phyloP scores from a whole-genome alignment of 2,329 filamentous ascomycete species.

The Penicillium griseofulvum region DNA sequence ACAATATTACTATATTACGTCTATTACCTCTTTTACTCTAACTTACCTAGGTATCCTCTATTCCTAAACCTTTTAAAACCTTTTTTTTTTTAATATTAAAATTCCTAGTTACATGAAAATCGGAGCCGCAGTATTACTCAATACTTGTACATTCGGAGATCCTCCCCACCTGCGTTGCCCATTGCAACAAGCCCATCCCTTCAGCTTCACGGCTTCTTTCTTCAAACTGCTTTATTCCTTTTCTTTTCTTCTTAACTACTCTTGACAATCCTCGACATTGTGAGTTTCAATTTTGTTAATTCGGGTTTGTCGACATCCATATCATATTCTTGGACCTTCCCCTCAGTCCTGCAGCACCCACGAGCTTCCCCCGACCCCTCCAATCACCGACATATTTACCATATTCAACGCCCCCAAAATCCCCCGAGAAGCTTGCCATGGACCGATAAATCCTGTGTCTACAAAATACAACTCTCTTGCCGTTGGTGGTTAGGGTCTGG shows the following conservation, averaged over 20 bases:
- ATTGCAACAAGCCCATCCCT: constrained; percentile 44
- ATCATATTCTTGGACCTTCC: constrained; percentile 4
- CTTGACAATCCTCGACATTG: constrained; percentile 23
- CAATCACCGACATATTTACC: constrained; percentile 13
- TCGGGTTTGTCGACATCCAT: neutral
- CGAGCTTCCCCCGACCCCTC: constrained; percentile 23
- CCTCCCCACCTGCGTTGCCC: constrained; percentile 43
- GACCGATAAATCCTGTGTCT: constrained; percentile 26
- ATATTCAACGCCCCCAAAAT: neutral
- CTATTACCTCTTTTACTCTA: neutral
- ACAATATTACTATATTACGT: neutral
- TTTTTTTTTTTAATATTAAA: neutral
- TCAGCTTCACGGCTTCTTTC: constrained; percentile 39
- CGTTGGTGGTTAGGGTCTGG: constrained; percentile 21
- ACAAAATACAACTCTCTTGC: constrained; percentile 18
- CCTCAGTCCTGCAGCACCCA: constrained; percentile 16
- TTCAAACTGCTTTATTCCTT: constrained; percentile 28
- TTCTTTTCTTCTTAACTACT: constrained; percentile 22
- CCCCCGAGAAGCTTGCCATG: constrained; percentile 25
- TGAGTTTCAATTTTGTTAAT: constrained; percentile 5
- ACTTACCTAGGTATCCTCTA: no score
- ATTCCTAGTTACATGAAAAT: constrained; percentile 1
- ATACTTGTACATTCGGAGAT: constrained; percentile 24
- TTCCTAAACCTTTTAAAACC: neutral
- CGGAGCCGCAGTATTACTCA: constrained; percentile 12